These are phyloP conservation scores for Litchi chinensis DNA, from an alignment of 345 rosid genomes.

Conservation along the genomic window DNA sequence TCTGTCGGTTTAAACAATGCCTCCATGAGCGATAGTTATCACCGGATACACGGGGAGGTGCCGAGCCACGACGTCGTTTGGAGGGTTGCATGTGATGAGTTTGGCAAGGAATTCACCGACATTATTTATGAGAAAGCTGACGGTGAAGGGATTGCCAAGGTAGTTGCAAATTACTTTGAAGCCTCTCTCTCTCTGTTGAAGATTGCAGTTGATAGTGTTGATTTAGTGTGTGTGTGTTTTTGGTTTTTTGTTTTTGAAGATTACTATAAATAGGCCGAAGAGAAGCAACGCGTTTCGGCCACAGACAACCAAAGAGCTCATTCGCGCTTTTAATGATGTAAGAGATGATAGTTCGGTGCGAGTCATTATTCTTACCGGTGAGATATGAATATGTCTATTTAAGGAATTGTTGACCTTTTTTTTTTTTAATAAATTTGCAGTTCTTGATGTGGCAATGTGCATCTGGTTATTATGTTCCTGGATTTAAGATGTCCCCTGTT, in stretches of 20 bases:
- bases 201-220: not conserved
- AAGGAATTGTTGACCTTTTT: not conserved
- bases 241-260: constrained; percentile 43
- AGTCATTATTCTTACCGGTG: constrained; percentile 84
- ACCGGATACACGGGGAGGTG: constrained; percentile 77
- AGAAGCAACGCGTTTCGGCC: constrained; percentile 84
- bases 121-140: constrained; percentile 80
- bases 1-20: constrained; percentile 39
- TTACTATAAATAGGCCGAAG: constrained; percentile 83
- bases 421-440: not conserved
- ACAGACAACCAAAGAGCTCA: constrained; percentile 76
- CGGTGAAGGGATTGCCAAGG: constrained; percentile 92
- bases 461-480: not conserved
- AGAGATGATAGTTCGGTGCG: constrained; percentile 80
- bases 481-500: constrained; percentile 1
- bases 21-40: constrained; percentile 62
- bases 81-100: constrained; percentile 49
- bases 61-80: constrained; percentile 56
- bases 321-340: constrained; percentile 75
- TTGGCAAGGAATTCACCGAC: constrained; percentile 58
- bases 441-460: not conserved
- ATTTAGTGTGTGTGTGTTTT: not conserved
- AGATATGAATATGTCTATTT: constrained; percentile 41
- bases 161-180: not conserved
- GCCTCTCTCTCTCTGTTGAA: not conserved